Percentiles rank a stretch among this genome's conserved stretches.
Evolutionary conservation across 2,329 filamentous ascomycete genomes (phyloP).

Genomic region (Trichoderma cornu-damae): DNA sequence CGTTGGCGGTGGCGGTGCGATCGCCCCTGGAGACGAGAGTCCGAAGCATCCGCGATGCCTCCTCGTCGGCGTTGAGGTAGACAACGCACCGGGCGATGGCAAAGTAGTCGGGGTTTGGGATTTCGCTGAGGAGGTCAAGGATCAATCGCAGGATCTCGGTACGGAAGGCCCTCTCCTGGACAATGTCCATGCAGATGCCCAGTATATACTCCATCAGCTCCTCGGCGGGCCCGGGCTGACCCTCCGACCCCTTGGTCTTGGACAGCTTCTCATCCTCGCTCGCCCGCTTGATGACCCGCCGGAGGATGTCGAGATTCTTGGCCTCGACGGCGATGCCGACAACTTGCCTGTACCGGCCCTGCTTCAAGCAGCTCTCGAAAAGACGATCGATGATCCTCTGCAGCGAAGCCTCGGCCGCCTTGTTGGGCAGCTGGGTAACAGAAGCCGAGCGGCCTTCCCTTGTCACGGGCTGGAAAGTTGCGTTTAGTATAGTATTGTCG

Average conservation of each 20-base stretch:
- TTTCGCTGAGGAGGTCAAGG: slow-evolving; percentile 89
- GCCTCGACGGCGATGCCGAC: slow-evolving; percentile 96
- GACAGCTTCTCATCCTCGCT: slow-evolving; percentile 74
- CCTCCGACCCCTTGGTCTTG: slow-evolving; percentile 50
- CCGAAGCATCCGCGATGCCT: slow-evolving; percentile 80
- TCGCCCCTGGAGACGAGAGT: slow-evolving; percentile 78
- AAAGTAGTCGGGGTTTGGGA: slow-evolving; percentile 91
- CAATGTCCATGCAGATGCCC: slow-evolving; percentile 94
- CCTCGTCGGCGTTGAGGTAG: slow-evolving; percentile 84
- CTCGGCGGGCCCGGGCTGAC: slow-evolving; percentile 61
- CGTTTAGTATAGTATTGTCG: slow-evolving; percentile 58
- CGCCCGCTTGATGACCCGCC: slow-evolving; percentile 81
- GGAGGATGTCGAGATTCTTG: slow-evolving; percentile 81
- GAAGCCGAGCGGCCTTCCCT: slow-evolving; percentile 53
- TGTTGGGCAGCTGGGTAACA: slow-evolving; percentile 61
- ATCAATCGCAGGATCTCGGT: slow-evolving; percentile 83
- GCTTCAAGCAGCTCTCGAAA: slow-evolving; percentile 82
- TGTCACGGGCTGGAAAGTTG: slow-evolving; percentile 48
- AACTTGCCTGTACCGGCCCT: slow-evolving; percentile 88
- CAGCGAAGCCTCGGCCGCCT: slow-evolving; percentile 71
- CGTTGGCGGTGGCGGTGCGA: slow-evolving; percentile 71
- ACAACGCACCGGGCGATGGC: slow-evolving; percentile 97
- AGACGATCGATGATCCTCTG: slow-evolving; percentile 81
- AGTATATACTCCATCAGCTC: slow-evolving; percentile 96
- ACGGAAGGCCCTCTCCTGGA: slow-evolving; percentile 85